Evolutionary conservation across 2,329 filamentous ascomycete genomes (phyloP), one percentile per base, ranked within the genome.

Genomic region (Colletotrichum kahawae): DNA sequence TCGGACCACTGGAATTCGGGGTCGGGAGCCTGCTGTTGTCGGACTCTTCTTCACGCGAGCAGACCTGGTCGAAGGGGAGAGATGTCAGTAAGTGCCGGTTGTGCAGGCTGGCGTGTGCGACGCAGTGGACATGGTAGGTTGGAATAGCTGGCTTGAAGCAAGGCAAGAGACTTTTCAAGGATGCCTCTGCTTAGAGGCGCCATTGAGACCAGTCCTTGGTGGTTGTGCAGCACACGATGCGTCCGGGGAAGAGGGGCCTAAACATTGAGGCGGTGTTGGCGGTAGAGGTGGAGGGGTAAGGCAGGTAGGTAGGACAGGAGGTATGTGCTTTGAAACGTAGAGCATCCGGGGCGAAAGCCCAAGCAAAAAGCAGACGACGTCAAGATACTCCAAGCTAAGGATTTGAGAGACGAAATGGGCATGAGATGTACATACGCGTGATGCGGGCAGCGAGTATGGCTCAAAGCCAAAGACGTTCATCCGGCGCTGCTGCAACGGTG

Each of bases 381-480:
- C 38, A 60, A 75, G 63, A 48, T 27, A 13, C 63, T 33, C 69
- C 43, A 29, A 36, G 24, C 34, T 70, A 73, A 33, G 57, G 54
- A 73, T 57, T 18, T 31, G 27, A 29, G 33, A 51, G 54, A 54
- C 54, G 54, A 62, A 31, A 64, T 64, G 56, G 36, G 63, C 68
- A 38, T 62, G 34, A 21, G 21, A 27, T 66, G n/a, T 54, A 90
- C 93, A 85, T 92, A 96, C 95, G 85, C 95, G 91, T 60, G 95
- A 96, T 36, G 91, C 90, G 48, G 97, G 96, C 67, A 98, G 88
- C 43, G 97, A 98, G 77, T 98, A 93, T 38, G 96, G 93, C 82
- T 98, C 96, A 81, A 96, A 98, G 57, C 94, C 93, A 85, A 95
- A 98, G 82, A 95, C 95, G 82, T 94, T 94, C 88, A 98, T 92